A percentile compares a stretch with the other conserved stretches of the same genome.
Conservation (phyloP, 2,329 filamentous ascomycete genomes). For the Fonsecaea monophora region DNA sequence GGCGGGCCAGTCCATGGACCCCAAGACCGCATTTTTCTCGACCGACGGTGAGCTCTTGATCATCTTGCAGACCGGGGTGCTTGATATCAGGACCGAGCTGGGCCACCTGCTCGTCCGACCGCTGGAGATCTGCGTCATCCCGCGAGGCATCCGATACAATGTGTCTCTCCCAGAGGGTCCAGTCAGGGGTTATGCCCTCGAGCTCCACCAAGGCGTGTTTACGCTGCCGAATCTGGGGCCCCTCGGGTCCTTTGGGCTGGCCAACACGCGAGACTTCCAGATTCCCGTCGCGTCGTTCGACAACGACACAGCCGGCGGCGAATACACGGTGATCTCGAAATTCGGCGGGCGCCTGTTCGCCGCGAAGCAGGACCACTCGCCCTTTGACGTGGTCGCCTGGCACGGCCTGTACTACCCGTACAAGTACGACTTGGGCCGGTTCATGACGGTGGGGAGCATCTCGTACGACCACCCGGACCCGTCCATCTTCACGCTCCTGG, state of each 20-base stretch:
- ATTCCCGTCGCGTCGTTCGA: conserved; percentile 72
- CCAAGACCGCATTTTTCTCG: conserved; percentile 76
- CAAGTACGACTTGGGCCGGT: conserved; percentile 80
- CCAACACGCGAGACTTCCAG: conserved; percentile 77
- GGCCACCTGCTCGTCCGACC: conserved; percentile 75
- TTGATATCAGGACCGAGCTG: conserved; percentile 67
- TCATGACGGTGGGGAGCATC: conserved; percentile 74
- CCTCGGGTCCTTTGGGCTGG: conserved; percentile 74
- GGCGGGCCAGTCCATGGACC: conserved; percentile 76
- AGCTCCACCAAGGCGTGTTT: conserved; percentile 75
- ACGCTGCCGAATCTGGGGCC: conserved; percentile 73
- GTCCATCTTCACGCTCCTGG: conserved; percentile 73
- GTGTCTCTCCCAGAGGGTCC: conserved; percentile 68
- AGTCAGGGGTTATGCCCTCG: conserved; percentile 74
- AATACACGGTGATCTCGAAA: conserved; percentile 63
- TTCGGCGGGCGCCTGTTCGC: conserved; percentile 71
- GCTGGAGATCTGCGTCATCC: conserved; percentile 78
- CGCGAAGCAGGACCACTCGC: conserved; percentile 70
- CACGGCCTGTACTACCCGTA: conserved; percentile 80
- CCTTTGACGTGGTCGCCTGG: conserved; percentile 81
- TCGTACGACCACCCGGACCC: conserved; percentile 80
- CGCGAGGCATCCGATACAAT: conserved; percentile 74
- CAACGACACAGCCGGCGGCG: conserved; percentile 46
- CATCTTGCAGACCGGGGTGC: conserved; percentile 73
- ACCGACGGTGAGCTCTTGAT: conserved; percentile 80